Conservation (phyloP, 495 filamentous ascomycete species). For the Baudoinia panamericana region DNA sequence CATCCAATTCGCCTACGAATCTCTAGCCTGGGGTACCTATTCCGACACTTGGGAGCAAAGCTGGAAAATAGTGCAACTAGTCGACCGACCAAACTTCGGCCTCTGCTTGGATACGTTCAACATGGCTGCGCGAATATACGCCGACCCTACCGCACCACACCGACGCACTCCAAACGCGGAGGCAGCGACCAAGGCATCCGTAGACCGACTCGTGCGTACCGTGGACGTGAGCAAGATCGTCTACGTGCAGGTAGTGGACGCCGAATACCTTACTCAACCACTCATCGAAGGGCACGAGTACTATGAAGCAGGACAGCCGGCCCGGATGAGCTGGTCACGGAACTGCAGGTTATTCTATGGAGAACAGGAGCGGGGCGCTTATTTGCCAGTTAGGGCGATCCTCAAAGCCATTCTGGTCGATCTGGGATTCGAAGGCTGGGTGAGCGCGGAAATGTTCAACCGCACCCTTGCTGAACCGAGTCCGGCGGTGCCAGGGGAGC, state of each 20-base stretch:
- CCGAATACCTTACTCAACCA: constrained; percentile 47
- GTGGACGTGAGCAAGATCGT: constrained; percentile 61
- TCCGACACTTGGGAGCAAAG: constrained; percentile 58
- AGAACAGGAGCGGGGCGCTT: constrained; percentile 56
- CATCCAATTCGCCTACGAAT: constrained; percentile 66
- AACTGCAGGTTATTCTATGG: constrained; percentile 67
- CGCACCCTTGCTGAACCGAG: constrained; percentile 44
- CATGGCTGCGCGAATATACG: constrained; percentile 61
- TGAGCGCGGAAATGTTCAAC: constrained; percentile 70
- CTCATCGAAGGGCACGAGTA: constrained; percentile 51
- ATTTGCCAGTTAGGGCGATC: constrained; percentile 55
- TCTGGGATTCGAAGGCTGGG: constrained; percentile 59
- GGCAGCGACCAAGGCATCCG: constrained; percentile 40
- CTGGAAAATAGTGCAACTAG: constrained; percentile 53
- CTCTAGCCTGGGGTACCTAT: constrained; percentile 61
- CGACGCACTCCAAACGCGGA: constrained; percentile 48
- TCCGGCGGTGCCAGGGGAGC: constrained; percentile 42
- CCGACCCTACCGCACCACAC: constrained; percentile 44
- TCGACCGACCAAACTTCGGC: constrained; percentile 62
- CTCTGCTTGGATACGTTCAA: constrained; percentile 74
- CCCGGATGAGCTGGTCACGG: constrained; percentile 68
- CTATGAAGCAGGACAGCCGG: constrained; percentile 47
- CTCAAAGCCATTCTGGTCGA: constrained; percentile 47
- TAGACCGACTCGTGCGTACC: constrained; percentile 41
- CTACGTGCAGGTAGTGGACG: constrained; percentile 70